Evolutionary conservation across 441 rosid species (phyloP).

Genomic region (Pelargonium fulgidum): DNA sequence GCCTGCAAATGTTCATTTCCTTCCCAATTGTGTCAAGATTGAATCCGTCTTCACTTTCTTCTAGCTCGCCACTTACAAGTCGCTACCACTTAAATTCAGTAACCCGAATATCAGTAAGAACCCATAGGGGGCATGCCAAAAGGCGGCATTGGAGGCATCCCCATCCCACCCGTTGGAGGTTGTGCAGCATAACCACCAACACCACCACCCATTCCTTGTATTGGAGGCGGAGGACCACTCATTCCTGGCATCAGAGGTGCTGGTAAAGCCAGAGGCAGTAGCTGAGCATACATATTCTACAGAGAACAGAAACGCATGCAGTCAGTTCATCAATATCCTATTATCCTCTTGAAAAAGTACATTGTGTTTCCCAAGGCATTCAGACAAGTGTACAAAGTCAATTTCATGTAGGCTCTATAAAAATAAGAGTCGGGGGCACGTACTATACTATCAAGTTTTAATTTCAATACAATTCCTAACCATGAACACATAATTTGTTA

Average conservation of each 20-base stretch:
- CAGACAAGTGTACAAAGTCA: too few species aligned
- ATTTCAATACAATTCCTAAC: too few species aligned
- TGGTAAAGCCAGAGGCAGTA: constrained; percentile 90
- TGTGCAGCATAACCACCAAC: constrained; percentile 35
- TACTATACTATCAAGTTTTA: too few species aligned
- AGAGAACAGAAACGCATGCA: constrained; percentile 9
- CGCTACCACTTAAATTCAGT: background rate
- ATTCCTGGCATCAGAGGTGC: constrained; percentile 98
- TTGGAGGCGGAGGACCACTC: constrained; percentile 38
- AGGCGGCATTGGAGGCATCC: constrained; percentile 92
- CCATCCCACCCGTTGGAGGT: constrained; percentile 80
- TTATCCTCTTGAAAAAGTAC: too few species aligned
- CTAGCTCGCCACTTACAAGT: background rate
- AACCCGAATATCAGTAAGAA: constrained; percentile 37
- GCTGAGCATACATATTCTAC: constrained; percentile 97
- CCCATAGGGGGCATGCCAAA: constrained; percentile 97
- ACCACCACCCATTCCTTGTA: constrained; percentile 49
- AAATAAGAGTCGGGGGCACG: too few species aligned
- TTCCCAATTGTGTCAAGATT: too few species aligned
- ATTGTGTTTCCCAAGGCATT: background rate
- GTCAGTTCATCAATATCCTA: background rate
- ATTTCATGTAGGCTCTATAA: too few species aligned
- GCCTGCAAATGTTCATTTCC: too few species aligned
- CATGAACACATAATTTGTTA: too few species aligned
- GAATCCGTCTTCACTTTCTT: too few species aligned